Evolutionary conservation across 2,329 filamentous ascomycete genomes (phyloP), one percentile per base, ranked within the genome.

Genomic region (Cyphellophora attinorum): DNA sequence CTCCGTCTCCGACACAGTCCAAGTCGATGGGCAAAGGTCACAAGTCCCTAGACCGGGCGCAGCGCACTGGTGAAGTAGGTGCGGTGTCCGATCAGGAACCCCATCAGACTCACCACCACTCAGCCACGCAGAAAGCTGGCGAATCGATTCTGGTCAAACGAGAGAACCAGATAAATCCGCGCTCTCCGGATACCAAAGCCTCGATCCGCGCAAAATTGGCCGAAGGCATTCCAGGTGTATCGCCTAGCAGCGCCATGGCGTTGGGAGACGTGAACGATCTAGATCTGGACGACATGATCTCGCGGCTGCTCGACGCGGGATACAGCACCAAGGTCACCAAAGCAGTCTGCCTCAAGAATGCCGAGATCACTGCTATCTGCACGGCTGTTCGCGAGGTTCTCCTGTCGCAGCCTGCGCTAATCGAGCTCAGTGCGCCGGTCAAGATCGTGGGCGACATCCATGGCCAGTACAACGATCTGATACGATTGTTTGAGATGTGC

Each of bases 381-480:
- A 77, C 82, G 43, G 83, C 85, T 37, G 88, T 83, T 3, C 76
- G 88, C 38, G 91, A 98, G 59, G 73, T 89, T 6, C 84, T 98
- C 45, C 67, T 98, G 5, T 86, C 82, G 4, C 91, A 98, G 55
- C 91, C 91, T 3, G 86, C 91, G 2, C 68, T 98, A 15, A 64
- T 98, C 37, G 91, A 98, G 61, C 72, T 98, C 29, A 81, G 89
- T 44, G 85, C 91, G 4, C 89, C 91, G 0, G 91, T 98, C 53
- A 98, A 98, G 65, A 93, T 98, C 51, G 91, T 96, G 17, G 89
- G 89, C 33, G 89, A 96, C 56, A 85, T 96, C 11, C 89, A 96
- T 56, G 89, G 89, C 33, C 89, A 96, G 60, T 96, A 94, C 58
- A 93, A 86, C 8, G 89, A 96, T 59, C 66, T 96, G 33, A 93